Conservation (phyloP, 208 protist genomes). For the Giardia duodenalis region DNA sequence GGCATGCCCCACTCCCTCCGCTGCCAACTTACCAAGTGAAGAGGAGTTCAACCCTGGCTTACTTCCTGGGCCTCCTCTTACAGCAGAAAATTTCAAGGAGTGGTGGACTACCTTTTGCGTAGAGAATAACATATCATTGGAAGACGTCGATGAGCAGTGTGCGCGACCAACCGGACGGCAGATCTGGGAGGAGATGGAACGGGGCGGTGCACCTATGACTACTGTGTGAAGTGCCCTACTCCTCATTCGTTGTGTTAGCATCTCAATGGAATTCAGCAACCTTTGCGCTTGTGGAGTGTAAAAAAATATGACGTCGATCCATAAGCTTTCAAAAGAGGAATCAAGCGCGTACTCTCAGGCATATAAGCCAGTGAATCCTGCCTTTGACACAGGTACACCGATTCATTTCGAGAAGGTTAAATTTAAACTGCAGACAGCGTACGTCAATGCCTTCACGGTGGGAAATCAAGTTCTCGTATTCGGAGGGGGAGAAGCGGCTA, state of each 20-base stretch:
- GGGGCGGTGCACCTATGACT: too few species aligned
- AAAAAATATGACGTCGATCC: background rate
- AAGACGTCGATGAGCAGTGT: background rate
- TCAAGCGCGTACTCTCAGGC: background rate
- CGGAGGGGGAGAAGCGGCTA: background rate
- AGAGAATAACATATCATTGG: background rate
- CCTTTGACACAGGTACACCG: background rate
- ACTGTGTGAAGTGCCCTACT: too few species aligned
- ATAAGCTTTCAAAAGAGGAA: background rate
- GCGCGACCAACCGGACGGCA: background rate
- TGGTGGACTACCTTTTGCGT: background rate
- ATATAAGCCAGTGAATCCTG: background rate
- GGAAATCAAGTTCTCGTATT: background rate
- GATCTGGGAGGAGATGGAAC: background rate
- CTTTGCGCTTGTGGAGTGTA: background rate
- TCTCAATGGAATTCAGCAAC: background rate
- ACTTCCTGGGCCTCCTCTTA: background rate
- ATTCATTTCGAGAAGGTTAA: background rate
- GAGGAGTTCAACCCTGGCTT: background rate
- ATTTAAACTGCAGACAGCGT: background rate
- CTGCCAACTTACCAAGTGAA: background rate
- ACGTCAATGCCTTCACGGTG: background rate
- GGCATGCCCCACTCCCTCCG: background rate
- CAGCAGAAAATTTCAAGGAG: background rate
- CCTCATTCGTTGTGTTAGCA: too few species aligned